Percentiles rank a stretch among this genome's conserved stretches.
Evolutionary conservation across 176 grass and related monocot genomes (phyloP).

Genomic region (Poa pratensis): DNA sequence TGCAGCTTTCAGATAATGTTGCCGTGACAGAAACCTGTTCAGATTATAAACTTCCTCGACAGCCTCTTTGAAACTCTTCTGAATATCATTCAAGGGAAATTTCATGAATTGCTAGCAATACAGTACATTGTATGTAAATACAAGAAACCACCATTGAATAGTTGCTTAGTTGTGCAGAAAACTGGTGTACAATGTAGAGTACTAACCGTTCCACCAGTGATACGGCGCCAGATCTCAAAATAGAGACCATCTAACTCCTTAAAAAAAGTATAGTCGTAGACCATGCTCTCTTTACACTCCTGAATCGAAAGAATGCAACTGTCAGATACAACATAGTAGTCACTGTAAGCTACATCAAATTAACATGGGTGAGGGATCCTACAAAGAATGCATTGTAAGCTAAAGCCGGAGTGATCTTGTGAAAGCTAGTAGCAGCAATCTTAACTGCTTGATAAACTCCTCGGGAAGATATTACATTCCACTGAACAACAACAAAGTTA

Average conservation of each 20-base stretch:
- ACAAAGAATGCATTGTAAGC: slow-evolving; percentile 6
- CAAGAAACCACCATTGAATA: neutral
- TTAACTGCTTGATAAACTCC: neutral
- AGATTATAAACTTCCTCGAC: neutral
- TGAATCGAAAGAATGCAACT: neutral
- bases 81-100: neutral
- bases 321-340: neutral
- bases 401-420: neutral
- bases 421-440: slow-evolving; percentile 13
- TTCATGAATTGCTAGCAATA: neutral
- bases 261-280: neutral
- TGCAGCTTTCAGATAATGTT: neutral
- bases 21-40: neutral
- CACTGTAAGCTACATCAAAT: neutral
- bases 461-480: neutral
- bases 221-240: neutral
- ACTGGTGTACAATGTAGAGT: neutral
- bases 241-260: neutral
- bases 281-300: slow-evolving; percentile 4
- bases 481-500: neutral
- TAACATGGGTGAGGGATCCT: neutral
- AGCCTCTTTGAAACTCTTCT: slow-evolving; percentile 19
- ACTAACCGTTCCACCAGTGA: neutral
- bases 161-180: neutral
- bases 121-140: neutral